phyloP scores from a whole-genome alignment of 2,329 filamentous ascomycete genomes.

The Pseudogymnoascus sp. region DNA sequence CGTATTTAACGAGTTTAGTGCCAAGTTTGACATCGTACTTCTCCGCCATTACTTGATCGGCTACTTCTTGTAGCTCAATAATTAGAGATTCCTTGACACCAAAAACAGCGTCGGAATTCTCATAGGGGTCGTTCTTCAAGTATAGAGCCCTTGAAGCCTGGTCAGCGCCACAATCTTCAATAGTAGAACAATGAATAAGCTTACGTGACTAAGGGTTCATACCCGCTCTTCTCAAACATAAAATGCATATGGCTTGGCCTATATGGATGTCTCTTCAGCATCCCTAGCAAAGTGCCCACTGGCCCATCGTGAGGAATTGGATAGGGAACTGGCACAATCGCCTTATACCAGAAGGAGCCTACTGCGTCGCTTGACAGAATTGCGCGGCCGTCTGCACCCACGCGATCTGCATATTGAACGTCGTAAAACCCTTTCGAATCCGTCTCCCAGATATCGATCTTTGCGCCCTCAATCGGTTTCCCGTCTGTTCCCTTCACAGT shows the following conservation, averaged over 20 bases:
- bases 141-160: no score
- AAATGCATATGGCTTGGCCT: slow-evolving; percentile 76
- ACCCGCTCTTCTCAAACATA: slow-evolving; percentile 64
- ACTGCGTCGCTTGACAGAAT: slow-evolving; percentile 60
- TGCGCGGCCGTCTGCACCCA: slow-evolving; percentile 59
- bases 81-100: no score
- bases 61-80: no score
- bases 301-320: slow-evolving; percentile 78
- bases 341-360: slow-evolving; percentile 76
- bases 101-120: no score
- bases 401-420: slow-evolving; percentile 60
- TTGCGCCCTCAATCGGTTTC: slow-evolving; percentile 53
- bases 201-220: no score
- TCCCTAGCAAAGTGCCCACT: slow-evolving; percentile 61
- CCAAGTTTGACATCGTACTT: no score
- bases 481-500: slow-evolving; percentile 57
- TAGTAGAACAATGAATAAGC: no score
- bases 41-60: no score
- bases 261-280: slow-evolving; percentile 62
- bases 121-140: no score
- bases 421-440: slow-evolving; percentile 73
- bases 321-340: slow-evolving; percentile 76
- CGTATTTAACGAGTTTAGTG: no score
- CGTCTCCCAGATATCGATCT: slow-evolving; percentile 79
- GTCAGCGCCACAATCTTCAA: no score